Evolutionary conservation across 2,329 filamentous ascomycete genomes (phyloP).

Genomic region (Xylaria sp.): DNA sequence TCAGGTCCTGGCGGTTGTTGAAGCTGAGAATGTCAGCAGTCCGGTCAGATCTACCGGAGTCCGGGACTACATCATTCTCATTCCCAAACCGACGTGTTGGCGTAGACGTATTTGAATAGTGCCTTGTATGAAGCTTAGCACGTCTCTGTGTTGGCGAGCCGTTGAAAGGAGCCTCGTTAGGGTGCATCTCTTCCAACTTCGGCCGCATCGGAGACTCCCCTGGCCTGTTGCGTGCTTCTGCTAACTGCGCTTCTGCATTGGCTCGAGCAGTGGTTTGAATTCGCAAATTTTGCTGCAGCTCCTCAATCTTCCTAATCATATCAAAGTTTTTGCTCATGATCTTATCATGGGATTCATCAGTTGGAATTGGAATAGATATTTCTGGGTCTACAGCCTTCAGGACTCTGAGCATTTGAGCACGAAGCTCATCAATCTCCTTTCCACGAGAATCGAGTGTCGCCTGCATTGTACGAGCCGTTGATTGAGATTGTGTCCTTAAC

Average conservation of each 20-base stretch:
- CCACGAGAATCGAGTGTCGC: constrained; percentile 80
- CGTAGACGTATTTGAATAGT: constrained; percentile 79
- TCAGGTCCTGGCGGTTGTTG: constrained; percentile 90
- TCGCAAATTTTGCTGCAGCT: constrained; percentile 86
- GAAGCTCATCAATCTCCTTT: constrained; percentile 82
- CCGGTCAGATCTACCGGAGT: constrained; percentile 85
- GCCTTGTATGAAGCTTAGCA: constrained; percentile 62
- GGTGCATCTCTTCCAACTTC: constrained; percentile 86
- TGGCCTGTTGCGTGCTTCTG: constrained; percentile 78
- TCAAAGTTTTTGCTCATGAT: constrained; percentile 80
- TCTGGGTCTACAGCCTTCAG: constrained; percentile 88
- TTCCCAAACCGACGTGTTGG: constrained; percentile 77
- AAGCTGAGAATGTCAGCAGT: constrained; percentile 85
- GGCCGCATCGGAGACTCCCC: constrained; percentile 77
- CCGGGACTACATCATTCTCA: constrained; percentile 70
- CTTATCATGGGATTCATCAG: constrained; percentile 69
- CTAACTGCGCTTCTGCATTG: constrained; percentile 84
- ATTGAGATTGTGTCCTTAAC: constrained; percentile 83
- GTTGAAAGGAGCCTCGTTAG: constrained; percentile 79
- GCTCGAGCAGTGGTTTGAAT: constrained; percentile 82
- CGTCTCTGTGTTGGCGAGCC: constrained; percentile 79
- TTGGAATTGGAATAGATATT: constrained; percentile 69
- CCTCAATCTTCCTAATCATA: constrained; percentile 85
- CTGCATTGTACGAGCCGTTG: constrained; percentile 84
- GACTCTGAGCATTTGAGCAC: constrained; percentile 81